Conservation (phyloP, 1,284 basidiomycete species). For the Peniophora sp. region DNA sequence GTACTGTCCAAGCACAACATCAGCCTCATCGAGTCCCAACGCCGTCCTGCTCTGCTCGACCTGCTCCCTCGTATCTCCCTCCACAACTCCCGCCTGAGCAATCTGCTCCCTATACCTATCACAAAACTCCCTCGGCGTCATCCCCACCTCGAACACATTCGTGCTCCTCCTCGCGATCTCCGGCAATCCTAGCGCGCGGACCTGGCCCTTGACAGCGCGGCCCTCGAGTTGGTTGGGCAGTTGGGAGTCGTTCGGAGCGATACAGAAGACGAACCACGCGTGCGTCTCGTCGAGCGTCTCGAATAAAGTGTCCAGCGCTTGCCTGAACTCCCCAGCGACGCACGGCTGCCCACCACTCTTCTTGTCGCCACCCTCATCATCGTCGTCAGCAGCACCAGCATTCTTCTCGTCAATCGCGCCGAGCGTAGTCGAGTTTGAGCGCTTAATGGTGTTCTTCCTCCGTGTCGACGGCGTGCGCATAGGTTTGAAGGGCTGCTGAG, state of each 20-base stretch:
- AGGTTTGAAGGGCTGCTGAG: slow-evolving; percentile 88
- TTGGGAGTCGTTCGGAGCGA: slow-evolving; percentile 94
- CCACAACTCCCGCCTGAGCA: slow-evolving; percentile 34
- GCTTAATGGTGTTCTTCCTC: slow-evolving; percentile 65
- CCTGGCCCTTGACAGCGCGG: slow-evolving; percentile 86
- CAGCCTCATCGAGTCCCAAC: slow-evolving; percentile 60
- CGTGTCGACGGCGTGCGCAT: slow-evolving; percentile 88
- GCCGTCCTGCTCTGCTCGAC: slow-evolving; percentile 56
- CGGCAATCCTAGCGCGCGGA: slow-evolving; percentile 73
- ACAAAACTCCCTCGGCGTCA: slow-evolving; percentile 86
- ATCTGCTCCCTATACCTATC: slow-evolving; percentile 71
- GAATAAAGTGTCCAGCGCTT: slow-evolving; percentile 80
- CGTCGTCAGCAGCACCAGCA: slow-evolving; percentile 40
- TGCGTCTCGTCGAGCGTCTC: slow-evolving; percentile 88
- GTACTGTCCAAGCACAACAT: slow-evolving; percentile 74
- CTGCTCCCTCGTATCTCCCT: slow-evolving; percentile 45
- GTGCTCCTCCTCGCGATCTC: slow-evolving; percentile 70
- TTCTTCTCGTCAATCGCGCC: slow-evolving; percentile 45
- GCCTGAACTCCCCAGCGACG: slow-evolving; percentile 82
- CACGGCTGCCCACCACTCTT: slow-evolving; percentile 45
- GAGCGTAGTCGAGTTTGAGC: slow-evolving; percentile 41
- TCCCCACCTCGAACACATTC: slow-evolving; percentile 73
- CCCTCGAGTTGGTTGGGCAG: slow-evolving; percentile 92
- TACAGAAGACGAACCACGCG: slow-evolving; percentile 87
- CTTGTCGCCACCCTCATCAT: slow-evolving; percentile 28